Evolutionary conservation across 208 protist genomes (phyloP), one percentile per base, ranked within the genome.

Genomic region (Strigomonas culicis): DNA sequence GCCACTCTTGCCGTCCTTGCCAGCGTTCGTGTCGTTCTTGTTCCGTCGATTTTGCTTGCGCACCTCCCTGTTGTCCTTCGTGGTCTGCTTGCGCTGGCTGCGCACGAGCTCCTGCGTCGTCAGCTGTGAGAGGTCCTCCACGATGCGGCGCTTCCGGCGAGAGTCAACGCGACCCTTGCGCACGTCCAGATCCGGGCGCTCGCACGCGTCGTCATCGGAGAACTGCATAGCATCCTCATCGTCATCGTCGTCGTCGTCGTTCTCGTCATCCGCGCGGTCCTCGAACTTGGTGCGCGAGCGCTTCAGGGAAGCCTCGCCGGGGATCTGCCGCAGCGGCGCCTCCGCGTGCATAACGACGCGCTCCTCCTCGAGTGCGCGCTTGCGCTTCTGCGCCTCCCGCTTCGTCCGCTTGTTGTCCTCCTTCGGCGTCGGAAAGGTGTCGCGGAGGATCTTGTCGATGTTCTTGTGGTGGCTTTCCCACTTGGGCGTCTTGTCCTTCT

Each of bases 381-480:
- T 59, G 0, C 70, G 75, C 59, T 84, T 85, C 60, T 75, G 66
- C 34, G 10, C 10, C 31, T 68, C 72, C 39, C 51, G 36, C 57
- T 63, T 71, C 34, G 70, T 70, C 36, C 39, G 58, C 7, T 63
- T 65, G 47, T 63, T 51, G 63, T 70, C 63, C 34, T 79, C 75
- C 63, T 77, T 80, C 8, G 85, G 82, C 58, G 72, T 91, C 32
- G 89, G 89, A 60, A 95, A 95, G 3, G 89, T 95, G 24, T 84
- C 75, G 50, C 89, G 86, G 19, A 95, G 71, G 0, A 95, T 80
- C 70, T 89, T 86, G 25, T 90, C 83, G 32, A 95, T 77, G 70
- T 92, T 92, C 30, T 82, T 79, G 64, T 95, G 89, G 66, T 92
- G 85, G 3, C 79, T 74, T 63, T 90, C 74, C 84, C 86, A 95